Conservation (phyloP, 106 monocot species). For the Platanthera guangdongensis region DNA sequence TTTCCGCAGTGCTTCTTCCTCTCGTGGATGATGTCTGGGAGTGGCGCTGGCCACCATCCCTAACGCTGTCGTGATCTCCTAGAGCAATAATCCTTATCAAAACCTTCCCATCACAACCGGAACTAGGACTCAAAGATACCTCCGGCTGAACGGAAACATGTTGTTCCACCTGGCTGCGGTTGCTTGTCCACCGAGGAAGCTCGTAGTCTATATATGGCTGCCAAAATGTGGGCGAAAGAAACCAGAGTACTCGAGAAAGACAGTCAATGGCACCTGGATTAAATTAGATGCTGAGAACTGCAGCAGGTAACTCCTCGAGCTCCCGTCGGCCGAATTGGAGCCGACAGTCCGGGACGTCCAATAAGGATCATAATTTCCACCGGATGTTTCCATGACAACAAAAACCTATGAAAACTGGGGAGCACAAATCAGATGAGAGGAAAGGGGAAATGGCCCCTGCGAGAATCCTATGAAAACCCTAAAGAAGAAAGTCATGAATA, state of each 20-base stretch:
- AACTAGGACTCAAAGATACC: slow-evolving; percentile 6
- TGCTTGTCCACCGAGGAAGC: slow-evolving; percentile 13
- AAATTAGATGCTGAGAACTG: slow-evolving; percentile 60
- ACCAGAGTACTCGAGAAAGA: slow-evolving; percentile 71
- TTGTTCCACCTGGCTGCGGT: not conserved
- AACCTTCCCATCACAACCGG: slow-evolving; percentile 50
- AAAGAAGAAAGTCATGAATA: not conserved
- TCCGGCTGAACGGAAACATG: slow-evolving; percentile 4
- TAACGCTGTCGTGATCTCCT: slow-evolving; percentile 33
- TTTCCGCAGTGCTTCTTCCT: slow-evolving; percentile 16
- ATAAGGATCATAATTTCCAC: slow-evolving; percentile 6
- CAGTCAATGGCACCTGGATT: slow-evolving; percentile 62
- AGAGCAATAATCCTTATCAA: slow-evolving; percentile 70
- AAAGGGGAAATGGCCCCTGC: not conserved
- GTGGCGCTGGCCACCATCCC: slow-evolving; percentile 12
- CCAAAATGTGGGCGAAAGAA: slow-evolving; percentile 38
- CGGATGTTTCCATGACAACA: slow-evolving; percentile 21
- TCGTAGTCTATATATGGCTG: slow-evolving; percentile 22
- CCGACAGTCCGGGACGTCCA: slow-evolving; percentile 3
- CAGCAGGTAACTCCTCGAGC: slow-evolving; percentile 35
- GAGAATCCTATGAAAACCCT: not conserved
- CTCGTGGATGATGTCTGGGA: slow-evolving; percentile 14
- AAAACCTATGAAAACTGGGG: not conserved
- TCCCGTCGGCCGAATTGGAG: slow-evolving; percentile 6
- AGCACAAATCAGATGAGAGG: not conserved